Evolutionary conservation across 2,329 filamentous ascomycete species (phyloP).

Genomic region (Fusarium napiforme): DNA sequence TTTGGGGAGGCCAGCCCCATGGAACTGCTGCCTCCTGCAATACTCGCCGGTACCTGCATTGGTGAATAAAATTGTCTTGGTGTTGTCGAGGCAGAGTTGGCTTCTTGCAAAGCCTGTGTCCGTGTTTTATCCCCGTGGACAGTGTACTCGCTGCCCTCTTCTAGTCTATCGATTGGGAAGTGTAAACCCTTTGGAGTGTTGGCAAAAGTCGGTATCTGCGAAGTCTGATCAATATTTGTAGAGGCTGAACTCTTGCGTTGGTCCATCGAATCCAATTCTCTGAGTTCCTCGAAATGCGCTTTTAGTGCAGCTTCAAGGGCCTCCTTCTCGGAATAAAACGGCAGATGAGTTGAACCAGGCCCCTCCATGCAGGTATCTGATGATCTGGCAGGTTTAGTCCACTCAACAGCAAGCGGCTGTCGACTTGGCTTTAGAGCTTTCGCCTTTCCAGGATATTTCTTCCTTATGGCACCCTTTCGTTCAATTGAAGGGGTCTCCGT

Average conservation of each 20-base stretch:
- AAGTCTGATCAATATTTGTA: neutral
- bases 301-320: slow-evolving; percentile 33
- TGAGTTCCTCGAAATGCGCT: slow-evolving; percentile 30
- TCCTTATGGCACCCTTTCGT: slow-evolving; percentile 33
- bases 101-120: neutral
- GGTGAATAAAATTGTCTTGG: slow-evolving; percentile 43
- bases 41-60: slow-evolving; percentile 27
- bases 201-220: neutral
- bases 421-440: neutral
- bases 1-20: neutral
- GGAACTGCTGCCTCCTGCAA: neutral
- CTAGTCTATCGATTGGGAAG: neutral
- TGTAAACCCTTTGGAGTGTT: neutral
- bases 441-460: slow-evolving; percentile 22
- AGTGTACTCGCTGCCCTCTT: neutral
- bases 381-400: slow-evolving; percentile 2
- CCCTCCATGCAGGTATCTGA: neutral
- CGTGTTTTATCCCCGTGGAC: neutral
- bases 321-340: slow-evolving; percentile 27
- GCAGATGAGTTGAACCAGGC: neutral
- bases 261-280: slow-evolving; percentile 9
- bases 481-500: slow-evolving; percentile 17
- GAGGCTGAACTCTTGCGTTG: neutral
- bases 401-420: slow-evolving; percentile 15
- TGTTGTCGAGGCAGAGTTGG: slow-evolving; percentile 30